Evolutionary conservation across 164 flowering plant genomes (phyloP).

Genomic region (Magnolia sinica): DNA sequence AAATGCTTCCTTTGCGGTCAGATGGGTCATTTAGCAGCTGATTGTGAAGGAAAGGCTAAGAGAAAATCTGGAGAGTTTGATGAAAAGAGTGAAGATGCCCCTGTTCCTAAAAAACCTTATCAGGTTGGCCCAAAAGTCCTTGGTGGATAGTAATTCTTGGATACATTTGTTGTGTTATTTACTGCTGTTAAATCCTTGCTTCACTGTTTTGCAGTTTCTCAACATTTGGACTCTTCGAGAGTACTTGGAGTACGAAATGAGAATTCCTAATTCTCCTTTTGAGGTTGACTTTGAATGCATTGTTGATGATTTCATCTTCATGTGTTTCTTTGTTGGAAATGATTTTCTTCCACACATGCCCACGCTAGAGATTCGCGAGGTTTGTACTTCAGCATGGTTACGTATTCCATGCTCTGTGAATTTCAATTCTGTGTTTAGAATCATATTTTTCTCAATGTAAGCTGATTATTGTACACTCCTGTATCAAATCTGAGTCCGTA

Average conservation of each 20-base stretch:
- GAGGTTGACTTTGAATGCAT: conserved; percentile 80
- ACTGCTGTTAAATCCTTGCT: not conserved
- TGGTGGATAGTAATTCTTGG: not conserved
- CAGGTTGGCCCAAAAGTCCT: conserved; percentile 46
- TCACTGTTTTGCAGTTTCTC: conserved; percentile 60
- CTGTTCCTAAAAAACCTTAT: conserved; percentile 72
- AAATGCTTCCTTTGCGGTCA: conserved; percentile 97
- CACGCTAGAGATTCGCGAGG: conserved; percentile 97
- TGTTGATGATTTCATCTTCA: conserved; percentile 91
- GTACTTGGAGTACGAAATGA: conserved; percentile 85
- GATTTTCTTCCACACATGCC: conserved; percentile 99
- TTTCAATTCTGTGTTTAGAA: too few species aligned
- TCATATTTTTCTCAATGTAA: too few species aligned
- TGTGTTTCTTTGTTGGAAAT: conserved; percentile 98
- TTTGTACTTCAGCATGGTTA: conserved; percentile 24
- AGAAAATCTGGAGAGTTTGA: conserved; percentile 91
- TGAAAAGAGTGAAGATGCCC: conserved; percentile 68
- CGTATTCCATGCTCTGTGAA: not conserved
- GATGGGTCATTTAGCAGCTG: conserved; percentile 93
- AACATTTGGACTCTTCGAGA: conserved; percentile 93
- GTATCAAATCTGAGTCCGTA: too few species aligned
- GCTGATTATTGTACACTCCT: too few species aligned
- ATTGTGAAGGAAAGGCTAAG: conserved; percentile 93
- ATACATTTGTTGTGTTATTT: not conserved
- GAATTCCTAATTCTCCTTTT: conserved; percentile 70